Evolutionary conservation across 257 asterid genomes (phyloP).

Genomic region (Solanum gandarillasii): DNA sequence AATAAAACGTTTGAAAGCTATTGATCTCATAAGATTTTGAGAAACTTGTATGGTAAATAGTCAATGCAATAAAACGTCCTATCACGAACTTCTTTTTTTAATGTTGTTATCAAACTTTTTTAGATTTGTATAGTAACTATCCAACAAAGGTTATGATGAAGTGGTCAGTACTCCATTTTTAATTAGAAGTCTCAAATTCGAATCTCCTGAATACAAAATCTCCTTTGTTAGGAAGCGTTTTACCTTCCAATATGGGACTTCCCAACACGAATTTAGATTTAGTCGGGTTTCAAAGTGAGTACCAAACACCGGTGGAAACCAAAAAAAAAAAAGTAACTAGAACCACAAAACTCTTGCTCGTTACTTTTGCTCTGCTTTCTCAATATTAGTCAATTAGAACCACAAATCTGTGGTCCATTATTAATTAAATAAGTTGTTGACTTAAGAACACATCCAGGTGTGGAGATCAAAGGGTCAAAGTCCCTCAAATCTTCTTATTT

Average conservation of each 20-base stretch:
- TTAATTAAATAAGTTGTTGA: background rate
- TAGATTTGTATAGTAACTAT: background rate
- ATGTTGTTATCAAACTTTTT: background rate
- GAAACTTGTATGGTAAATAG: background rate
- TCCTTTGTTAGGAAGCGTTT: no score
- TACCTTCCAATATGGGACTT: no score
- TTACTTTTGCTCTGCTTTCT: background rate
- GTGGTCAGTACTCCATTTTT: background rate
- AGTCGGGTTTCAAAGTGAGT: no score
- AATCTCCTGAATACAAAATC: no score
- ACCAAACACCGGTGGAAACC: no score
- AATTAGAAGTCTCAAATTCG: no score
- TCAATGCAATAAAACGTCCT: background rate
- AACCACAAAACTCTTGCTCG: background rate
- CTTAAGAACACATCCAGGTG: background rate
- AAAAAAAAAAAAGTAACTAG: background rate
- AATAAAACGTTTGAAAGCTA: background rate
- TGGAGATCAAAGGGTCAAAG: background rate
- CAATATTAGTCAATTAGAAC: background rate
- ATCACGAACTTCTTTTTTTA: background rate
- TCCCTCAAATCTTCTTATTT: background rate
- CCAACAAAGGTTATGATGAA: background rate
- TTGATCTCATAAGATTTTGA: background rate
- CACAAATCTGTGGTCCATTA: background rate
- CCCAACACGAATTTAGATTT: accelerated